phyloP scores from a whole-genome alignment of 2,329 filamentous ascomycete species.

The Colletotrichum tropicale region DNA sequence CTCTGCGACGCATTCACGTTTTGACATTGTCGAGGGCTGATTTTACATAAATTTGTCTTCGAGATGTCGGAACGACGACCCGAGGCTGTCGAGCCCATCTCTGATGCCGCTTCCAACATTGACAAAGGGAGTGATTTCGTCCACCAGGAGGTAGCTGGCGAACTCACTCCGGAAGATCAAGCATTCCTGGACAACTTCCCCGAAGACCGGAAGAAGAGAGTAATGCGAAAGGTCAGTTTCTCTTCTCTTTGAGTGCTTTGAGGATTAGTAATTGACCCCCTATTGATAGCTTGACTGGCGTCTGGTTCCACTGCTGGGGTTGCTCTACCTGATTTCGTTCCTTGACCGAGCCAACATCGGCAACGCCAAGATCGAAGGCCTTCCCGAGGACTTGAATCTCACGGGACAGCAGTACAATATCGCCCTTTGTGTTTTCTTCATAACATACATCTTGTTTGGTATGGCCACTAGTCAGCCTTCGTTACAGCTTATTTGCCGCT shows the following conservation, averaged over 20 bases:
- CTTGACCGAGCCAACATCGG: conserved; percentile 57
- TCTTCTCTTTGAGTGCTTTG: fast-evolving
- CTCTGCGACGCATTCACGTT: fast-evolving
- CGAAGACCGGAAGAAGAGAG: neutral
- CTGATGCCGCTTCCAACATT: neutral
- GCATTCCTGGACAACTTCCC: neutral
- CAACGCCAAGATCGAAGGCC: conserved; percentile 54
- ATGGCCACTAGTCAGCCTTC: neutral
- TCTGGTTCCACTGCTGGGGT: conserved; percentile 54
- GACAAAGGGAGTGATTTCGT: neutral
- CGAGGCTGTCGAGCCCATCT: neutral
- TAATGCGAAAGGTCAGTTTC: neutral
- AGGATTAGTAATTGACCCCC: fast-evolving
- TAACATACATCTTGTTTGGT: conserved; percentile 68
- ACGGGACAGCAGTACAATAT: conserved; percentile 59
- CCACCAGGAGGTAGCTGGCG: neutral
- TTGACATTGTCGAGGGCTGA: neutral
- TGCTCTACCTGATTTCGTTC: conserved; percentile 61
- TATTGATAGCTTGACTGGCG: conserved; percentile 20
- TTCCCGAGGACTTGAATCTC: conserved; percentile 45
- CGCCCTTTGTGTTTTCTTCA: conserved; percentile 63
- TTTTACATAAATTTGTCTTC: neutral
- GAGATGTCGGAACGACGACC: neutral
- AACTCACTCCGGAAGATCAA: neutral
- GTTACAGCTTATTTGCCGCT: neutral